Conservation (phyloP, 2,329 filamentous ascomycete genomes). For the Claviceps humidiphila region DNA sequence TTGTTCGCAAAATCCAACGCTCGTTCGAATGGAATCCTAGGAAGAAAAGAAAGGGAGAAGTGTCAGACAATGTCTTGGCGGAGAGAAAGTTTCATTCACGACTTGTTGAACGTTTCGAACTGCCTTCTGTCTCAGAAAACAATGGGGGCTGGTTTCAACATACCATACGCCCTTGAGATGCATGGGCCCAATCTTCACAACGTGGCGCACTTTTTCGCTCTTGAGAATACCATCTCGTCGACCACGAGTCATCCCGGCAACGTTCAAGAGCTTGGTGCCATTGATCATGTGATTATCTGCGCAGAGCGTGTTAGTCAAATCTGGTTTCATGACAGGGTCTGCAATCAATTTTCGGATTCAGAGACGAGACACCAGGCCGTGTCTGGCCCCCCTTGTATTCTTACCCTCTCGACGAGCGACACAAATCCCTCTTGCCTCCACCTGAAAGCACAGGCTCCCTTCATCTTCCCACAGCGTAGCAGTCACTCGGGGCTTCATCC, state of each 20-base stretch:
- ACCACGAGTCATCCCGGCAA: conserved; percentile 94
- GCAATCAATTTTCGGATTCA: no score
- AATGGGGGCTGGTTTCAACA: conserved; percentile 22
- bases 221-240: conserved; percentile 92
- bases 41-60: background rate
- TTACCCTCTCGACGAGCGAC: conserved; percentile 85
- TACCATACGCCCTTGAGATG: conserved; percentile 96
- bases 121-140: conserved; percentile 8
- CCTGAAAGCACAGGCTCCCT: conserved; percentile 93
- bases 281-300: conserved; percentile 98
- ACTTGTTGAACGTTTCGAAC: background rate
- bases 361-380: background rate
- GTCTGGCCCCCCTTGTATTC: background rate
- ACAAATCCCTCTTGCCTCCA: conserved; percentile 91
- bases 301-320: background rate
- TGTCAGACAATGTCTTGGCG: conserved; percentile 13
- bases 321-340: no score
- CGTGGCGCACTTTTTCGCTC: conserved; percentile 91
- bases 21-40: conserved; percentile 92
- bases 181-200: conserved; percentile 98
- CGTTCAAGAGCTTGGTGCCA: conserved; percentile 90
- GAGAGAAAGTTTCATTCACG: background rate
- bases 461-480: conserved; percentile 98
- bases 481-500: conserved; percentile 92
- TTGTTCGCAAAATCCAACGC: conserved; percentile 99